Base-by-base conservation (phyloP, 2,329 filamentous ascomycete species). In the Ceratocystis eucalypticola region DNA sequence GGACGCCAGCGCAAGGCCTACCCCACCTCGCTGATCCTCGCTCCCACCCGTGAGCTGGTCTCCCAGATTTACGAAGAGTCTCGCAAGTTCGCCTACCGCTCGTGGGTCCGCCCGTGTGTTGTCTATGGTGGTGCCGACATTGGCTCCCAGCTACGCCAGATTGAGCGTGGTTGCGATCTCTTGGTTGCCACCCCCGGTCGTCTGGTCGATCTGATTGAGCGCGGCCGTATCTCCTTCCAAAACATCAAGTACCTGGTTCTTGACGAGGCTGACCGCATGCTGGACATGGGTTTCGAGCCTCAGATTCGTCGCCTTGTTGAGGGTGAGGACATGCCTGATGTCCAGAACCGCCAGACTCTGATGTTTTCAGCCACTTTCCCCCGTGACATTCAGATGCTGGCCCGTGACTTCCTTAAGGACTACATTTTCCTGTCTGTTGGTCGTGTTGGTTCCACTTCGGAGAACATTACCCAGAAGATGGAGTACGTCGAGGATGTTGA, bases 241-340 rank as follows among this genome's bases (percentile, higher is more conserved):
- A 96, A 96, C 84, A 99, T 99, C 84, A 97, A 96, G 83, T 99
- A 99, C 76, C 85, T 99, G 69, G 91, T 99, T 72, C 89, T 99
- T 66, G 94, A 99, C 73, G 94, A 99, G 85, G 94, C 94, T 77
- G 94, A 99, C 82, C 94, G 94, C 77, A 99, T 99, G 94, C 84
- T 99, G 83, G 94, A 99, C 84, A 99, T 99, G 94, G 94, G 94
- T 94, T 99, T 99, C 83, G 94, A 99, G 82, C 94, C 94, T 74
- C 94, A 99, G 80, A 99, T 99, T 75, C 92, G 94, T 74, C 89
- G 93, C 73, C 97, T 99, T 74, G 94, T 99, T 59, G 93, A 97
- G 79, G 91, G 91, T 69, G 94, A 97, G 80, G 94, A 99, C 73
- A 99, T 99, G 94, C 94, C 94, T 67, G 77, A 78, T 65, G 89